Percentiles rank a stretch among this genome's conserved stretches.
These are phyloP conservation scores for Brassica nigra DNA, from an alignment of 345 rosid species.

Conservation along the genomic window DNA sequence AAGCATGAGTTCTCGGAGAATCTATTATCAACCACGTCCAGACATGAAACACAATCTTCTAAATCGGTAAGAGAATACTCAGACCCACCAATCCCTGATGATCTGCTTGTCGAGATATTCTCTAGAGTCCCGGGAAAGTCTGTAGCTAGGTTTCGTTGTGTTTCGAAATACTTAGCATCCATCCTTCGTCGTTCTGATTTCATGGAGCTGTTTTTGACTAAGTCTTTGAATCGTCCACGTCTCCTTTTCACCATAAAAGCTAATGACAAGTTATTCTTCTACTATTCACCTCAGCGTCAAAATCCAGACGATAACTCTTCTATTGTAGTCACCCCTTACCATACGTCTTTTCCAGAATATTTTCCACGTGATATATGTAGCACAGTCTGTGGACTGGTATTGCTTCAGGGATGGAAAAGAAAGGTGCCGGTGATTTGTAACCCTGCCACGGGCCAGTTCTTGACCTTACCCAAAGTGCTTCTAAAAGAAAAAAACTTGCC, in stretches of 20 bases:
- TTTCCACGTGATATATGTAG: neutral
- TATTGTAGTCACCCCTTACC: neutral
- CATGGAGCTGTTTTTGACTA: neutral
- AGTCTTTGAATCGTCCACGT: neutral
- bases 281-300: conserved; percentile 1
- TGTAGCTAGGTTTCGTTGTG: neutral
- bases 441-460: neutral
- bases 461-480: too few species aligned
- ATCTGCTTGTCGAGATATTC: neutral
- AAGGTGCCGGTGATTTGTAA: neutral
- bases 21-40: neutral
- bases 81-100: neutral
- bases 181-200: neutral
- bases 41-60: neutral
- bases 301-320: neutral
- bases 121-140: neutral
- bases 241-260: neutral
- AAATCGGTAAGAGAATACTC: neutral
- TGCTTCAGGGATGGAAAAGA: neutral
- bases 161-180: neutral
- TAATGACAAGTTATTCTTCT: neutral
- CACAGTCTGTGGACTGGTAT: neutral
- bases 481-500: too few species aligned
- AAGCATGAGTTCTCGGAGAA: neutral
- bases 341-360: neutral